Evolutionary conservation across 495 filamentous ascomycete species (phyloP).

Genomic region (Penicillium salamii): DNA sequence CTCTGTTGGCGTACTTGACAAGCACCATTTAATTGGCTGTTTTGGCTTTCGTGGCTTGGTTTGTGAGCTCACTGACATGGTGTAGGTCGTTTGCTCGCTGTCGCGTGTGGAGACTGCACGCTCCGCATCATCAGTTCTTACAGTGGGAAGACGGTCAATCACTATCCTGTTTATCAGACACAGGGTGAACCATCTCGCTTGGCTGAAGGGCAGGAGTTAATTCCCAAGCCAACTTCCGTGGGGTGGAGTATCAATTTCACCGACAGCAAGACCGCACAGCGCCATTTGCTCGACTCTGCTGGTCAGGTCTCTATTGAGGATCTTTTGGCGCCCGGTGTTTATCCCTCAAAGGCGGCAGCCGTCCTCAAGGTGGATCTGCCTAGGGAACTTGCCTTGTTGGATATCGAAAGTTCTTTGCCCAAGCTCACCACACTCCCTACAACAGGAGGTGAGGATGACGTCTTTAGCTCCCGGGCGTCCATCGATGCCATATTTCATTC

Average conservation of each 20-base stretch:
- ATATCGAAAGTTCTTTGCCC: constrained; percentile 76
- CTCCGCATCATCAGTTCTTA: constrained; percentile 72
- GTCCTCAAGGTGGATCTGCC: constrained; percentile 64
- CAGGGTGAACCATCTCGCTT: constrained; percentile 34
- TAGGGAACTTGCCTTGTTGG: constrained; percentile 70
- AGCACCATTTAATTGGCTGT: too few relatives aligned
- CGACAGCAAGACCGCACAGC: constrained; percentile 48
- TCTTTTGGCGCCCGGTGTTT: constrained; percentile 35
- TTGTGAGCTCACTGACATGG: not conserved
- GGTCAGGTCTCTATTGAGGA: constrained; percentile 43
- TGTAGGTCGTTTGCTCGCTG: constrained; percentile 68
- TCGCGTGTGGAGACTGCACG: constrained; percentile 69
- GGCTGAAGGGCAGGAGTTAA: constrained; percentile 11
- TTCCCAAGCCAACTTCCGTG: constrained; percentile 56
- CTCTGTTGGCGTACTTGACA: not conserved
- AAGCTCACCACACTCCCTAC: constrained; percentile 72
- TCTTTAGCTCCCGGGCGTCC: constrained; percentile 26
- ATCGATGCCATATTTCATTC: constrained; percentile 34
- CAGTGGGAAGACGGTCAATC: constrained; percentile 73
- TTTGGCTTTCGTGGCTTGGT: not conserved
- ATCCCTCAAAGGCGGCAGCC: constrained; percentile 35
- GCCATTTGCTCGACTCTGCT: constrained; percentile 38
- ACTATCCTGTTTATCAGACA: constrained; percentile 43
- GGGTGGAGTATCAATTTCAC: constrained; percentile 73
- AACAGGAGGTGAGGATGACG: constrained; percentile 38